These are phyloP conservation scores for Carex scoparia DNA, from an alignment of 176 grass and related monocot genomes.

Conservation along the genomic window DNA sequence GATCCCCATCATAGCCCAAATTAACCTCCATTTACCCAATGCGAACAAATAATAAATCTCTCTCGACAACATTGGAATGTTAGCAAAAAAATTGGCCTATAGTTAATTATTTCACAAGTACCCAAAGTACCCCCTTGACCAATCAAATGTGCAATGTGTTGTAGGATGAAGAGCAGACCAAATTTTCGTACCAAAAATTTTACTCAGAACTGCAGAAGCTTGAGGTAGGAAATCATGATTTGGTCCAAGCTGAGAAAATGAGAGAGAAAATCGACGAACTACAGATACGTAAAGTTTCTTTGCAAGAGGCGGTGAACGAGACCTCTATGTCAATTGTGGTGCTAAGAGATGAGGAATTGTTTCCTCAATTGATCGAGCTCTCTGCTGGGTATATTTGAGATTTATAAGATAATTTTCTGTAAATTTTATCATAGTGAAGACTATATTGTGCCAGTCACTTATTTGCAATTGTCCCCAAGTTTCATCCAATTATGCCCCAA, in stretches of 20 bases:
- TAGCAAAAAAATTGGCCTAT: neutral
- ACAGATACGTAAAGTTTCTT: constrained; percentile 69
- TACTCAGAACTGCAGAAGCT: constrained; percentile 54
- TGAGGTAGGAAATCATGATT: constrained; percentile 74
- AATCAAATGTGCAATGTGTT: constrained; percentile 17
- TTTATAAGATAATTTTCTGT: neutral
- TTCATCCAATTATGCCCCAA: neutral
- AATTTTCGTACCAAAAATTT: constrained; percentile 57
- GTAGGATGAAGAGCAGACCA: constrained; percentile 80
- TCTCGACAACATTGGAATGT: neutral
- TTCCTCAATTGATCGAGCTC: constrained; percentile 88
- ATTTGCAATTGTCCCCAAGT: constrained; percentile 1
- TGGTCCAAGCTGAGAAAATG: constrained; percentile 62
- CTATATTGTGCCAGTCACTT: neutral
- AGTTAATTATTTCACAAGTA: neutral
- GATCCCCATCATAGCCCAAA: neutral
- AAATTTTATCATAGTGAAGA: neutral
- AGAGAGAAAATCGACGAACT: constrained; percentile 61
- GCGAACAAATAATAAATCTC: neutral
- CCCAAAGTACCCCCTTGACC: neutral
- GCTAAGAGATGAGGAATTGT: constrained; percentile 88
- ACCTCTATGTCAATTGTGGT: constrained; percentile 75
- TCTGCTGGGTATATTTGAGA: constrained; percentile 60
- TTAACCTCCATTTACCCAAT: neutral
- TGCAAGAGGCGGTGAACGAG: constrained; percentile 63